Evolutionary conservation across 2,329 filamentous ascomycete species (phyloP).

Genomic region (Xylaria sp.): DNA sequence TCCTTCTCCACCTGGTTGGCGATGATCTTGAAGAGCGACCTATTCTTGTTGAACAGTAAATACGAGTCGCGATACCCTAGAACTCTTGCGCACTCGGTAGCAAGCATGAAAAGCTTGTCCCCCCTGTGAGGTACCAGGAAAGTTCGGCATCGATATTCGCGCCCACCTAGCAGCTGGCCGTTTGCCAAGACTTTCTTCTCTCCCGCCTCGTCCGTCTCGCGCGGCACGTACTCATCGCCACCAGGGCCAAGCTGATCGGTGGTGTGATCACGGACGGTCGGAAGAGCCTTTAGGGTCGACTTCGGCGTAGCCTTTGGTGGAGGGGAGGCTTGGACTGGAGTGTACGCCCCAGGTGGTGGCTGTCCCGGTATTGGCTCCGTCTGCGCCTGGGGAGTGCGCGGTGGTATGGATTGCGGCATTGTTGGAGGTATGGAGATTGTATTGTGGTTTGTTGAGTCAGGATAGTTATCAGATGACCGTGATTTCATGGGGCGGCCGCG

Average conservation of each 20-base stretch:
- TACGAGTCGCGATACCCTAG: slow-evolving; percentile 98
- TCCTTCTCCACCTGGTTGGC: slow-evolving; percentile 96
- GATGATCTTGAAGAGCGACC: slow-evolving; percentile 97
- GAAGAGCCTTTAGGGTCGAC: slow-evolving; percentile 88
- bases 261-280: slow-evolving; percentile 95
- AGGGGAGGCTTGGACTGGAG: slow-evolving; percentile 63
- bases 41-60: slow-evolving; percentile 97
- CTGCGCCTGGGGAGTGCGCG: slow-evolving; percentile 66
- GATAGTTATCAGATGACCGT: slow-evolving; percentile 60
- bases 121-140: slow-evolving; percentile 92
- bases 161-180: slow-evolving; percentile 81
- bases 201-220: slow-evolving; percentile 90
- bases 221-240: slow-evolving; percentile 92
- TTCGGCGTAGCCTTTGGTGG: slow-evolving; percentile 86
- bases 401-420: slow-evolving; percentile 54
- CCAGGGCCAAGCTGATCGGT: slow-evolving; percentile 91
- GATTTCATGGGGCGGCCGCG: slow-evolving; percentile 72
- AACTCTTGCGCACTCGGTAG: slow-evolving; percentile 94
- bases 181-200: slow-evolving; percentile 92
- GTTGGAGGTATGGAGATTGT: slow-evolving; percentile 59
- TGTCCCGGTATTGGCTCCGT: slow-evolving; percentile 58
- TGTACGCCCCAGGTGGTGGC: slow-evolving; percentile 45
- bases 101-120: slow-evolving; percentile 97
- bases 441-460: slow-evolving; percentile 66
- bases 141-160: slow-evolving; percentile 91